Evolutionary conservation across 441 rosid species (phyloP).

Genomic region (Euphorbia corollata): DNA sequence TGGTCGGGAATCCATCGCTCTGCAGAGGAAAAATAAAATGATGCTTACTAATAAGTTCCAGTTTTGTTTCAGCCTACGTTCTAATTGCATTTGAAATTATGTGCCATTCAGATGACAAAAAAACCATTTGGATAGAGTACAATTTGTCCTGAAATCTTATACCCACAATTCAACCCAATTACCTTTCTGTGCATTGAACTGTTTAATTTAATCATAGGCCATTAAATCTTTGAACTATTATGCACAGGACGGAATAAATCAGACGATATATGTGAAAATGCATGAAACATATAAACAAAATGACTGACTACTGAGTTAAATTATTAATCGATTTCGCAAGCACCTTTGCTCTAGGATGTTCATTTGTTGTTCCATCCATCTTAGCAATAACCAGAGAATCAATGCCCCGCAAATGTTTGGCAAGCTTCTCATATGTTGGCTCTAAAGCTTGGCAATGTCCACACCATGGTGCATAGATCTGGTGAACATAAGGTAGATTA

Average conservation of each 20-base stretch:
- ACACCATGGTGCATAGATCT: constrained; percentile 99
- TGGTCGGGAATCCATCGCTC: constrained; percentile 88
- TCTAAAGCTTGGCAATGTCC: constrained; percentile 97
- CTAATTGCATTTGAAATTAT: background rate
- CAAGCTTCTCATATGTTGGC: constrained; percentile 88
- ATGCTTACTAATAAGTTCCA: constrained; percentile 6
- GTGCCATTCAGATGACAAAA: background rate
- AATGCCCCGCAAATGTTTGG: constrained; percentile 62
- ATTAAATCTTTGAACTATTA: background rate
- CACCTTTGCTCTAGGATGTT: constrained; percentile 97
- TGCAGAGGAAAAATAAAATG: constrained; percentile 27
- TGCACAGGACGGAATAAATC: background rate
- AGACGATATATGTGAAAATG: background rate
- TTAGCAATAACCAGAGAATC: constrained; percentile 85
- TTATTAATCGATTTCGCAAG: constrained; percentile 5
- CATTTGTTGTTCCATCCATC: constrained; percentile 98
- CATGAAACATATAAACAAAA: background rate
- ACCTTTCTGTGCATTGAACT: background rate
- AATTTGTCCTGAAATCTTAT: background rate
- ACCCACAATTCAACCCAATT: background rate
- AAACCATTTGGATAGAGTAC: background rate
- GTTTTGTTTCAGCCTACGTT: background rate
- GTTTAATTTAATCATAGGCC: background rate
- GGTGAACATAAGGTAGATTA: constrained; percentile 16
- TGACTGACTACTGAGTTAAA: background rate